A percentile compares a stretch with the other conserved stretches of the same genome.
These are phyloP conservation scores for Boletus subparvulus DNA, from an alignment of 768 basidiomycete genomes.

Conservation along the genomic window DNA sequence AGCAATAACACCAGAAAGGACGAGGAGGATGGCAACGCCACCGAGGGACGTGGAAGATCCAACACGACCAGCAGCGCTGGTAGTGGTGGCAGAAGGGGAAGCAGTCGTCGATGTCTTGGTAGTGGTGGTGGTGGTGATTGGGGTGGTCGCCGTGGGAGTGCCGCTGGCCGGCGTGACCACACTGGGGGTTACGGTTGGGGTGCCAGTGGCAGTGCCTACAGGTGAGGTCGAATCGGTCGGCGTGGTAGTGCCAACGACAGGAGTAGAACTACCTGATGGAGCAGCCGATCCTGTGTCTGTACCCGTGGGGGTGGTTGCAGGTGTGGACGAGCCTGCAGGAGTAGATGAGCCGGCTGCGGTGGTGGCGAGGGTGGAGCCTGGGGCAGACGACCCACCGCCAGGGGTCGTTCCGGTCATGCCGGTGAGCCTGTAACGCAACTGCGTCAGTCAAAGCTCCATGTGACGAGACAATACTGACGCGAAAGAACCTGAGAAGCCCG, in stretches of 20 bases:
- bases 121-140: conserved; percentile 16
- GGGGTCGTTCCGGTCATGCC: conserved; percentile 56
- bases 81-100: conserved; percentile 14
- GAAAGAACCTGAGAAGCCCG: conserved; percentile 56
- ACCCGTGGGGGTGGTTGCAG: not conserved
- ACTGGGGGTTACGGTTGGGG: conserved; percentile 37
- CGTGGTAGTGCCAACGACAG: not conserved
- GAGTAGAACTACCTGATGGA: conserved; percentile 18
- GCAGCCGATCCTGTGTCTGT: not conserved
- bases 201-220: conserved; percentile 17
- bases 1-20: conserved; percentile 21
- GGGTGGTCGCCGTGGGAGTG: not conserved
- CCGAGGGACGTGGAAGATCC: conserved; percentile 23
- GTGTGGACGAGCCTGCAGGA: conserved; percentile 12
- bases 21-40: conserved; percentile 19
- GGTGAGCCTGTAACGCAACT: conserved; percentile 41
- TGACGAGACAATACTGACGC: conserved; percentile 36
- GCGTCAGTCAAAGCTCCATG: not conserved
- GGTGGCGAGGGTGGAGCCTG: conserved; percentile 9
- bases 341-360: conserved; percentile 10
- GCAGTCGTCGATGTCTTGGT: conserved; percentile 25
- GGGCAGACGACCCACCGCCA: conserved; percentile 22
- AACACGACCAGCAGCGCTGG: conserved; percentile 22
- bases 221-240: conserved; percentile 11
- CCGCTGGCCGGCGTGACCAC: conserved; percentile 37